Conservation (phyloP, 1,139 yeast genomes). For the Pichia kudriavzevii region DNA sequence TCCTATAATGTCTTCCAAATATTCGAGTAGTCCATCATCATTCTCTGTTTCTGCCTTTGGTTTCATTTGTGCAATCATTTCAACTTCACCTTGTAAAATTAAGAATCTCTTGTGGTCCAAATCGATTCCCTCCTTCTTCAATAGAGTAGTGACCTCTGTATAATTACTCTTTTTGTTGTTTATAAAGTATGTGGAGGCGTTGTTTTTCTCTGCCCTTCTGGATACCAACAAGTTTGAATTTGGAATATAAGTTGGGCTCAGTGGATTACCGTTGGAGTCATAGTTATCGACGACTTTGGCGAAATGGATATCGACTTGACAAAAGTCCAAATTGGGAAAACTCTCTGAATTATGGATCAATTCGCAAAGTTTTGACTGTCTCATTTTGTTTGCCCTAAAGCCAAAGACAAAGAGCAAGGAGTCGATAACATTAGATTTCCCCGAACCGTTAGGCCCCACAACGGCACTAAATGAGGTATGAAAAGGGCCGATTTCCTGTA, state of each 20-base stretch:
- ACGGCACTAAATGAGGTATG: slow-evolving; percentile 91
- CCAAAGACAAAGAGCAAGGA: slow-evolving; percentile 95
- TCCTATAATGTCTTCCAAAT: slow-evolving; percentile 93
- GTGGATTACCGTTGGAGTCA: slow-evolving; percentile 30
- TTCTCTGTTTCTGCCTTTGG: slow-evolving; percentile 89
- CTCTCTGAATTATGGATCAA: slow-evolving; percentile 82
- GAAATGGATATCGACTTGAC: slow-evolving; percentile 93
- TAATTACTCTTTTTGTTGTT: slow-evolving; percentile 65
- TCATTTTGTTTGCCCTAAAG: slow-evolving; percentile 91
- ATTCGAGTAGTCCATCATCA: slow-evolving; percentile 91
- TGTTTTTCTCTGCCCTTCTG: slow-evolving; percentile 71
- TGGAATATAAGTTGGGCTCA: slow-evolving; percentile 36
- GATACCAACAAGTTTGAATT: slow-evolving; percentile 62
- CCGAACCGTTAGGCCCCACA: slow-evolving; percentile 99
- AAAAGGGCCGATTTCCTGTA: slow-evolving; percentile 92
- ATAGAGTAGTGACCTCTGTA: slow-evolving; percentile 67
- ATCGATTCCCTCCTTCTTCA: slow-evolving; percentile 85
- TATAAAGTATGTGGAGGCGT: slow-evolving; percentile 71
- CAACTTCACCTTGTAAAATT: slow-evolving; percentile 97
- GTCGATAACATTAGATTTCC: slow-evolving; percentile 95
- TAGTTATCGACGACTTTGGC: slow-evolving; percentile 62
- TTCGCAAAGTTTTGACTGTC: slow-evolving; percentile 88
- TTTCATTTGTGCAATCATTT: slow-evolving; percentile 97
- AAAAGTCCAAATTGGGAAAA: slow-evolving; percentile 57
- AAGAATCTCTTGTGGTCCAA: slow-evolving; percentile 90